These are phyloP conservation scores for Andrographis paniculata DNA, from an alignment of 305 asterid genomes.

Conservation along the genomic window DNA sequence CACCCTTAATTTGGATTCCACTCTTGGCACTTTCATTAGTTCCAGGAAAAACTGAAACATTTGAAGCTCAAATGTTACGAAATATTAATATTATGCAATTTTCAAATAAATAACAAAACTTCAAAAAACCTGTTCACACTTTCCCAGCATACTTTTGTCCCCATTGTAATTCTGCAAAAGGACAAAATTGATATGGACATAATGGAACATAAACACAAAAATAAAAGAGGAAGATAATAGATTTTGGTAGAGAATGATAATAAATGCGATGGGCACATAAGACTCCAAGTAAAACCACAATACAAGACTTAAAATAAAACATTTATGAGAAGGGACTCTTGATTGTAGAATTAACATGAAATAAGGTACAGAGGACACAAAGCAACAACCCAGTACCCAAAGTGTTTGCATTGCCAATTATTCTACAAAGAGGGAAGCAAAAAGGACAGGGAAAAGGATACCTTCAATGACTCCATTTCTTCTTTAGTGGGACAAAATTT, in stretches of 20 bases:
- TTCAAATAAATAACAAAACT: constrained; percentile 16
- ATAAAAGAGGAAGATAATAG: constrained; percentile 1
- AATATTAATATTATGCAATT: constrained; percentile 15
- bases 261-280: neutral
- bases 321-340: constrained; percentile 5
- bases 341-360: too few relatives aligned
- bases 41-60: constrained; percentile 85
- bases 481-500: constrained; percentile 97
- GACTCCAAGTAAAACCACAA: constrained; percentile 6
- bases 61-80: constrained; percentile 20
- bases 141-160: constrained; percentile 91
- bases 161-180: constrained; percentile 81
- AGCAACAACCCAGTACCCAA: constrained; percentile 5
- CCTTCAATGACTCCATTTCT: constrained; percentile 97
- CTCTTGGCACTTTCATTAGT: constrained; percentile 98
- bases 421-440: constrained; percentile 10
- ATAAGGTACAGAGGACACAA: neutral
- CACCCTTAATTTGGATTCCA: constrained; percentile 94
- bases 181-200: constrained; percentile 17
- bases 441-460: constrained; percentile 18
- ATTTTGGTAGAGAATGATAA: constrained; percentile 2
- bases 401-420: constrained; percentile 6
- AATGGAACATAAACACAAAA: constrained; percentile 8
- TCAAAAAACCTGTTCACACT: constrained; percentile 83
- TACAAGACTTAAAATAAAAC: constrained; percentile 7